phyloP scores from a whole-genome alignment of 768 basidiomycete species.

The Kwoniella pini region DNA sequence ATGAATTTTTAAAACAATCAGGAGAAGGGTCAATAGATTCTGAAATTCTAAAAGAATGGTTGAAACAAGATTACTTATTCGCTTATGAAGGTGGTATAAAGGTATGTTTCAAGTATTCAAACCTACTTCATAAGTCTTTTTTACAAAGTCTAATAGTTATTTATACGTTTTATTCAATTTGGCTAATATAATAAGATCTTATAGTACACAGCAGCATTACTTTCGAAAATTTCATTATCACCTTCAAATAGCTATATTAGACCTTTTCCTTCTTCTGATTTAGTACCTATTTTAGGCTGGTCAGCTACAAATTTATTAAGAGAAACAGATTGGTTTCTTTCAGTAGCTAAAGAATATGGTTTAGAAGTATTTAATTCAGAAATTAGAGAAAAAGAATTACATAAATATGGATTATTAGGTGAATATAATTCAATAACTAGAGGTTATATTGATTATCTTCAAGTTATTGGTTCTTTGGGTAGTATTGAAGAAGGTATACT shows the following conservation, averaged over 20 bases:
- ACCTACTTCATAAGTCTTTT: too few relatives aligned
- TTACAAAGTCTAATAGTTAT: background rate
- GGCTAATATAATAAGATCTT: background rate
- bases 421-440: constrained; percentile 60
- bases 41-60: constrained; percentile 63
- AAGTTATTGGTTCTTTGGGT: constrained; percentile 58
- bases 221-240: constrained; percentile 52
- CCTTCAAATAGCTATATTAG: background rate
- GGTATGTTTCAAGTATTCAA: constrained; percentile 29
- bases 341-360: constrained; percentile 58
- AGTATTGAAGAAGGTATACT: constrained; percentile 66
- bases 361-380: constrained; percentile 53
- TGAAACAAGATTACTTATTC: constrained; percentile 73
- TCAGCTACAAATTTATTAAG: constrained; percentile 61
- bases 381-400: background rate
- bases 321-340: constrained; percentile 65
- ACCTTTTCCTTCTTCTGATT: background rate
- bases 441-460: constrained; percentile 73
- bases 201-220: constrained; percentile 66
- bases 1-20: constrained; percentile 64
- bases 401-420: constrained; percentile 14
- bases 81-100: constrained; percentile 72
- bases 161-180: background rate
- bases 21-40: constrained; percentile 61
- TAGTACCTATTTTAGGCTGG: constrained; percentile 13